These are phyloP conservation scores for Abelmoschus esculentus DNA, from an alignment of 345 rosid genomes.

Conservation along the genomic window DNA sequence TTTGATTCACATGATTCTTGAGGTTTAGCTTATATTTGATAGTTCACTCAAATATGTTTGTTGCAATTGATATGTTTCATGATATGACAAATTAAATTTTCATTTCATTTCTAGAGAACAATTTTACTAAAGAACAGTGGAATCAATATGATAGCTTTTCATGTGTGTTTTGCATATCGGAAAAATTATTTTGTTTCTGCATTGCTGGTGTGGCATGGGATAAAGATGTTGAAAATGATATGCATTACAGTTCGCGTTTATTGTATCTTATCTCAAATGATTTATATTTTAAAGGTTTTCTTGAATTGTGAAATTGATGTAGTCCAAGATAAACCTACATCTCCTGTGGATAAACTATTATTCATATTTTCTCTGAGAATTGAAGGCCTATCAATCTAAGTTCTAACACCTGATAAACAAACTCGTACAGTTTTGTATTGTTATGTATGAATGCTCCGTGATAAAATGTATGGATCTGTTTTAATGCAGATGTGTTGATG, in stretches of 20 bases:
- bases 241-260: background rate
- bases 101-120: background rate
- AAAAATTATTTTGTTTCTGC: background rate
- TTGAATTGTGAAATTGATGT: background rate
- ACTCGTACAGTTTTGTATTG: background rate
- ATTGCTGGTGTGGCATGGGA: background rate
- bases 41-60: background rate
- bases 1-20: conserved; percentile 13
- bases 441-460: background rate
- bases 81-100: background rate
- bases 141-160: background rate
- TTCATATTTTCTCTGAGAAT: background rate
- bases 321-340: background rate
- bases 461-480: conserved; percentile 5
- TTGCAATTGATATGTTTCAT: background rate
- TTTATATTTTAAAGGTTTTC: background rate
- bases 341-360: background rate
- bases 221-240: background rate
- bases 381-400: background rate
- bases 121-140: background rate
- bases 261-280: background rate
- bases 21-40: background rate
- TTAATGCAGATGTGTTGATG: conserved; percentile 83
- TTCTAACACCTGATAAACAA: background rate
- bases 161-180: background rate